Percentiles rank a stretch among this genome's conserved stretches.
Conservation (phyloP, 495 filamentous ascomycete genomes). For the Talaromyces liani region DNA sequence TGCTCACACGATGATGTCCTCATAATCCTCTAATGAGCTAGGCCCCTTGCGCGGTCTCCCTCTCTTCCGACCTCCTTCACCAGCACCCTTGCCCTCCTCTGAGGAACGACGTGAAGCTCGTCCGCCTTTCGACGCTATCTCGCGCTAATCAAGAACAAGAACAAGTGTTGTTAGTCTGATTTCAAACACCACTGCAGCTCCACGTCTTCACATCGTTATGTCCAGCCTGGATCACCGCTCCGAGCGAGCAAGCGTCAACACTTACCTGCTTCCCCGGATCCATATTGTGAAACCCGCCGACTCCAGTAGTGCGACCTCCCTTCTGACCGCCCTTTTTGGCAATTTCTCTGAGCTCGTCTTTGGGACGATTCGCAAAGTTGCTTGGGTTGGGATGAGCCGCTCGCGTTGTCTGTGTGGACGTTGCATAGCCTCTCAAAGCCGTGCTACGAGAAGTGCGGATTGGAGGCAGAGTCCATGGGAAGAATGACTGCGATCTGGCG, state of each 20-base stretch:
- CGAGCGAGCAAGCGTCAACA: neutral
- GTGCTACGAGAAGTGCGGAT: neutral
- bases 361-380: slow-evolving; percentile 55
- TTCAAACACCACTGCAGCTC: neutral
- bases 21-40: neutral
- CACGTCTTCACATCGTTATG: neutral
- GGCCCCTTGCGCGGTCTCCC: slow-evolving; percentile 12
- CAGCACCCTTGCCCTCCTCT: slow-evolving; percentile 31
- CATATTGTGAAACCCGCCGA: slow-evolving; percentile 18
- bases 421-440: neutral
- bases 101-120: slow-evolving; percentile 36
- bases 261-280: slow-evolving; percentile 38
- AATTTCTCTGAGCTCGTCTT: slow-evolving; percentile 44
- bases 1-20: slow-evolving; percentile 1
- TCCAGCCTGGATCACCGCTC: neutral
- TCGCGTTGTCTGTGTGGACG: neutral
- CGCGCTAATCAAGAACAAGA: slow-evolving; percentile 17
- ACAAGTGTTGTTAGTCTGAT: neutral
- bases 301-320: slow-evolving; percentile 14
- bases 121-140: slow-evolving; percentile 44
- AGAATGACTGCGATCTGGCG: neutral
- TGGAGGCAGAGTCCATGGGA: neutral
- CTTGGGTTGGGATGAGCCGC: slow-evolving; percentile 36
- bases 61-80: slow-evolving; percentile 36
- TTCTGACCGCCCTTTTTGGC: slow-evolving; percentile 41